A percentile compares a stretch with the other conserved stretches of the same genome.
These are phyloP conservation scores for Saccharum hybrid DNA, from an alignment of 202 grass and related monocot genomes.

Conservation along the genomic window DNA sequence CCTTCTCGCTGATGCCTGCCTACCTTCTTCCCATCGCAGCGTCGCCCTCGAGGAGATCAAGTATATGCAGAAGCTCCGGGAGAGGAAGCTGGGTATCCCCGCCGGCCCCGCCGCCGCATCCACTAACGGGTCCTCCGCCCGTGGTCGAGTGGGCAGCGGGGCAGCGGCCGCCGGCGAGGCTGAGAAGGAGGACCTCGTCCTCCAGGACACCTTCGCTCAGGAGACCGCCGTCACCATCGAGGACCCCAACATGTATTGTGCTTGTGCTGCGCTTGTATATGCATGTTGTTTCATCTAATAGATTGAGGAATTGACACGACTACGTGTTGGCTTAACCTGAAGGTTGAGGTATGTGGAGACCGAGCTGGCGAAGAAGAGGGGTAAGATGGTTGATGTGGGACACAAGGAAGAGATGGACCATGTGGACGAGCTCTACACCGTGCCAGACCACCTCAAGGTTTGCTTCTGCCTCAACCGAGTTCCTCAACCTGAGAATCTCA, in stretches of 20 bases:
- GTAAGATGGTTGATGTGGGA: slow-evolving; percentile 67
- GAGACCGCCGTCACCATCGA: slow-evolving; percentile 90
- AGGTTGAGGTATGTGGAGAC: slow-evolving; percentile 70
- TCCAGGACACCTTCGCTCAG: slow-evolving; percentile 99
- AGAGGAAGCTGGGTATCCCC: slow-evolving; percentile 78
- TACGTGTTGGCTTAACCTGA: slow-evolving; percentile 3
- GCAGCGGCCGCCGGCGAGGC: slow-evolving; percentile 44
- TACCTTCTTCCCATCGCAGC: slow-evolving; percentile 30
- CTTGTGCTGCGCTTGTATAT: not conserved
- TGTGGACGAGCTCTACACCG: slow-evolving; percentile 74
- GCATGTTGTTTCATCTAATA: not conserved
- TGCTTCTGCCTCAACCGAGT: slow-evolving; percentile 35
- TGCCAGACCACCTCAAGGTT: slow-evolving; percentile 96
- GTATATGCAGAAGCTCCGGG: slow-evolving; percentile 86
- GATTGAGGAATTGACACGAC: not conserved
- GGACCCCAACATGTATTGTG: slow-evolving; percentile 91
- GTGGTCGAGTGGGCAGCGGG: slow-evolving; percentile 40
- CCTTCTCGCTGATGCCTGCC: slow-evolving; percentile 3
- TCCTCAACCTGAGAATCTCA: slow-evolving; percentile 1
- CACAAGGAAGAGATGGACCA: slow-evolving; percentile 80
- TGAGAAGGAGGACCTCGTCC: slow-evolving; percentile 81
- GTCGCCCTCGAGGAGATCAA: slow-evolving; percentile 84
- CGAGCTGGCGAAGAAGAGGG: slow-evolving; percentile 78
- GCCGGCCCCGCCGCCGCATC: slow-evolving; percentile 40
- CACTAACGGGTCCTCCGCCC: slow-evolving; percentile 31